Base-by-base conservation (phyloP, 176 grass and related monocot species). In the Microstegium vimineum region DNA sequence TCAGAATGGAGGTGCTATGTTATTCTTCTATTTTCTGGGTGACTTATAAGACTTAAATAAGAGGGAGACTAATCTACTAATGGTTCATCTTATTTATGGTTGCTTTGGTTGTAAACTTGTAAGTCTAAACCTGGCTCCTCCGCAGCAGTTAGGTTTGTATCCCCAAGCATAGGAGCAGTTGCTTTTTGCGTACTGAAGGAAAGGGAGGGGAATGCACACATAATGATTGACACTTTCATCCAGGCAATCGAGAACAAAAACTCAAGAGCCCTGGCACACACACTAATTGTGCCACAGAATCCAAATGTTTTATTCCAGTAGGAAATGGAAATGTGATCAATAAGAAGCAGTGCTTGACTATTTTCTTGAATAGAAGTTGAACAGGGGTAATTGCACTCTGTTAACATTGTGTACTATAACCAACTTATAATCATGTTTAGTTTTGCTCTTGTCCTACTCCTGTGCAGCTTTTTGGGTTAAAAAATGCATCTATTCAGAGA, bases 381-480 rank as follows among this genome's bases (percentile, higher is more conserved):
- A 36, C 0, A 62, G 5, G 46, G 22, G 22, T 47, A 71, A 42
- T 12, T 42, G 22, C 27, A 20, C 42, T 15, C 23, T 46, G 79
- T 42, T 45, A 68, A 33, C 8, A 64, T 62, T 69, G 18, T 63
- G 37, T 38, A 27, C 22, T 61, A 8, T 27, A 69, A 45, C 28
- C n/a, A 79, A 27, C 49, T 43, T 85, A 42, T 66, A 41, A 61
- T 26, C 64, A 5, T 60, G 23, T 60, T 76, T 14, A 40, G 6
- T 67, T 81, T 73, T 86, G 5, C 79, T 88, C 12, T 75, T 46
- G 70, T 71, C 32, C 42, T 59, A 57, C 52, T 54, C 6, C 22
- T 74, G 76, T 89, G 86, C 95, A 94, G 92, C 88, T 93, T 81
- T 98, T 98, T 82, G 95, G 95, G 37, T 94, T 98, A 52, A 94